phyloP scores from a whole-genome alignment of 139 green algal genomes.

The Tetraselmis chui region DNA sequence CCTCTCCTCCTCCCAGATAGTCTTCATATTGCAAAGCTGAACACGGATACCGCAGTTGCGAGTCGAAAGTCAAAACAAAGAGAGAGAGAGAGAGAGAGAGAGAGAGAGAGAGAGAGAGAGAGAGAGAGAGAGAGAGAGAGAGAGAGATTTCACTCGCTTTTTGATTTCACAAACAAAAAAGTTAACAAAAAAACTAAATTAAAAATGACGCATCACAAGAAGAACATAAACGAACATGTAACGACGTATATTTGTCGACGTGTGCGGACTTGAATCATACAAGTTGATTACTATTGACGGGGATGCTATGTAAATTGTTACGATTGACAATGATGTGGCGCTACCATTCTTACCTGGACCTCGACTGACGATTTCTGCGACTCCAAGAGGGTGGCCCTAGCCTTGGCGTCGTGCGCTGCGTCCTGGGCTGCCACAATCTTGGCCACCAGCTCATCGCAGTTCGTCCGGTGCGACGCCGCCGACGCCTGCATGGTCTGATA shows the following conservation, averaged over 20 bases:
- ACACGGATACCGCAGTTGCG: too few relatives aligned
- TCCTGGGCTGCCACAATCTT: background rate
- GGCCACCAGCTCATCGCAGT: background rate
- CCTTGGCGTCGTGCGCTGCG: background rate
- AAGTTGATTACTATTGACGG: too few relatives aligned
- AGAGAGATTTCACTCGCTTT: background rate
- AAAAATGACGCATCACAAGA: too few relatives aligned
- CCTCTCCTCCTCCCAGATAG: background rate
- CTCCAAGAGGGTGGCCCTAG: background rate
- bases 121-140: too few relatives aligned
- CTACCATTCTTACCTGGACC: background rate
- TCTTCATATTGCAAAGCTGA: background rate
- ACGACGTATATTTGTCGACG: too few relatives aligned
- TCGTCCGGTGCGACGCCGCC: background rate
- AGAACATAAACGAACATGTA: too few relatives aligned
- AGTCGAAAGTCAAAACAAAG: too few relatives aligned
- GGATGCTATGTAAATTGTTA: too few relatives aligned
- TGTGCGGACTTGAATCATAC: too few relatives aligned
- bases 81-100: too few relatives aligned
- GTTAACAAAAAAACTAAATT: background rate
- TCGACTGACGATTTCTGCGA: background rate
- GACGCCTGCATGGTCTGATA: background rate
- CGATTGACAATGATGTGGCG: too few relatives aligned
- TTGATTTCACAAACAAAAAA: background rate
- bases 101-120: too few relatives aligned